Evolutionary conservation across 495 filamentous ascomycete genomes (phyloP), one percentile per base, ranked within the genome.

Genomic region (Margaritispora aquatica): DNA sequence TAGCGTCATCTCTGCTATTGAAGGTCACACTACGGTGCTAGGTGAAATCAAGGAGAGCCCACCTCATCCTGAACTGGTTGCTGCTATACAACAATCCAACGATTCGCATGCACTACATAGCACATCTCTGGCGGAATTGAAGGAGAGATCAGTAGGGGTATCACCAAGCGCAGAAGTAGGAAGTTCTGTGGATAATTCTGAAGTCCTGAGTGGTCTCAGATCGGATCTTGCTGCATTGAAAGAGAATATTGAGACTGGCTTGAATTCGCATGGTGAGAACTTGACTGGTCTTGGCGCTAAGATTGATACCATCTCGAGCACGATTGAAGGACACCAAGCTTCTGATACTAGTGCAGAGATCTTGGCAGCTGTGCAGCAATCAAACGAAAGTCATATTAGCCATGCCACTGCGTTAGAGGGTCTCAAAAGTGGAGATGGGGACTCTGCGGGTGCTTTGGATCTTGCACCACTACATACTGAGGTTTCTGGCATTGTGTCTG

Each of bases 41-140:
- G 31, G 24, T 10, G 58, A 59, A 22, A 61, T 67, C 29, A 61
- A 64, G 19, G 57, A 59, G 10, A 27, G 54, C 19, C 51, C 58
- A 26, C 29, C 41, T 9, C 57, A 56, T 54, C 31, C 52, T 1
- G 64, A 66, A 24, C 61, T 66, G 19, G 34, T 66, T 19, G 51
- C 64, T 1, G 64, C 61, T 47, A 36, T 66, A 21, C 61, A 61
- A 41, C 51, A 63, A 49, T 63, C 64, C 9, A 66, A 66, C 26
- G 61, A 63, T 22, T 53, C 41, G 7, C 64, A 64, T 51, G 54
- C 48, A 1, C 49, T 61, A 23, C 58, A 63, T 54, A 46, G 61
- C 0, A 26, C 54, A n/a, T n/a, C 53, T 2, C 34, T 67, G 19
- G 24, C 22, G 26, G 64, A 67, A 27, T 56, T 67, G 34, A 67